Conservation (phyloP, 352 stramenopile genomes). For the Phytophthora crassamura region DNA sequence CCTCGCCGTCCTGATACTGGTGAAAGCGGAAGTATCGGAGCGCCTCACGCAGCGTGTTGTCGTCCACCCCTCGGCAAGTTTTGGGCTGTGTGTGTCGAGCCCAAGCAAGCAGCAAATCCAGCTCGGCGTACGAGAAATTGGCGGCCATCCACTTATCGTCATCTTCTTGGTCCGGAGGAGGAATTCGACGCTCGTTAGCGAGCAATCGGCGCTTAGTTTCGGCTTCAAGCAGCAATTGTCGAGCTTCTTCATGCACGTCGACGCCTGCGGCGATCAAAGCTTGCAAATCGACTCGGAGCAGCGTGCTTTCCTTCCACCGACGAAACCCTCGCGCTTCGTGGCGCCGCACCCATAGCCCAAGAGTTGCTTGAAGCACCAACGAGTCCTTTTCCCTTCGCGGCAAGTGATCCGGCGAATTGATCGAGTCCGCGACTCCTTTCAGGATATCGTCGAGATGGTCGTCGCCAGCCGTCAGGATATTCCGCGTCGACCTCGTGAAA, state of each 20-base stretch:
- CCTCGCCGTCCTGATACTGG: conserved; percentile 52
- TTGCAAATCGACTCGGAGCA: conserved; percentile 23
- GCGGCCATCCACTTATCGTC: conserved; percentile 24
- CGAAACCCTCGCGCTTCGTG: conserved; percentile 29
- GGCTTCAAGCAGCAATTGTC: conserved; percentile 33
- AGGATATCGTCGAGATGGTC: conserved; percentile 36
- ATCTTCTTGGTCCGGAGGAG: neutral
- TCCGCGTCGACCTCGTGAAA: conserved; percentile 31
- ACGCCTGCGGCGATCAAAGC: conserved; percentile 20
- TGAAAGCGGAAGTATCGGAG: conserved; percentile 50
- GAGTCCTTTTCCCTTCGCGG: conserved; percentile 14
- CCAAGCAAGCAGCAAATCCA: conserved; percentile 54
- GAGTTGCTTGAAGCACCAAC: conserved; percentile 28
- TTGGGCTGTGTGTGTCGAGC: conserved; percentile 49
- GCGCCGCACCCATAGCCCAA: conserved; percentile 31
- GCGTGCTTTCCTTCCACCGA: conserved; percentile 32
- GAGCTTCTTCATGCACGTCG: conserved; percentile 31
- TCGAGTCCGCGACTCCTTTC: conserved; percentile 21
- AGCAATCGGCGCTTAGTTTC: conserved; percentile 33
- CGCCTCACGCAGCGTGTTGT: conserved; percentile 45
- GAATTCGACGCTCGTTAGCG: conserved; percentile 7
- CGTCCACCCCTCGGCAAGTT: conserved; percentile 52
- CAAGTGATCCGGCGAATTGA: conserved; percentile 21
- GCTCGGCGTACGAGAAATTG: conserved; percentile 34
- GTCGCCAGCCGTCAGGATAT: conserved; percentile 27